Base-by-base conservation (phyloP, 2,329 filamentous ascomycete species). In the Cytospora chrysosperma region DNA sequence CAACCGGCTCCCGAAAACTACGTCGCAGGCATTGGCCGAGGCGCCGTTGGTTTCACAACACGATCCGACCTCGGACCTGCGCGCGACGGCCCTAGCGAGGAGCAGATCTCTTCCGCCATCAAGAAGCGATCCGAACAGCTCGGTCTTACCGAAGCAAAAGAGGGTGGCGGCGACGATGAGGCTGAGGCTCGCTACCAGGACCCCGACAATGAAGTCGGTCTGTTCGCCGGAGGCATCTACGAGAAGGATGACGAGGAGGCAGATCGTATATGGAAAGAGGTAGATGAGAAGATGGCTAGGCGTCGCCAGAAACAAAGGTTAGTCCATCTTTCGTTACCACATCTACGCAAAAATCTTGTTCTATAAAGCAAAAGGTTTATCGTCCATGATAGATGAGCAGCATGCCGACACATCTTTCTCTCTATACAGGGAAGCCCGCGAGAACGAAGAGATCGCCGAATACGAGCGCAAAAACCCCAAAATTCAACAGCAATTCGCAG, bases 171-270 rank as follows among this genome's bases (percentile, higher is more conserved):
- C 40, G 88, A 90, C 37, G 89, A 90, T 59, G 88, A 90, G 62
- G 59, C 53, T 7, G 88, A 92, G 62, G 89, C 91, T 40, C 86
- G 94, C 54, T 98, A 93, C 72, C 93, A 97, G 73, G 95, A 99
- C 74, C 95, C 95, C 0, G 95, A 99, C 71, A 98, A 98, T 72
- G 95, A 99, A 76, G 91, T 95, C 55, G 95, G 96, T 5, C 81
- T 99, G 26, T 99, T 99, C 72, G 93, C 95, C 3, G 94, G 92
- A 62, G 95, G 95, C 40, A 91, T 95, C 70, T 99, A 97, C 79
- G 95, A 98, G 75, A 91, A 95, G 75, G 95, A 99, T 62, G 95
- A 99, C 73, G 95, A 99, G 72, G 96, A 99, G 76, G 95, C 95
- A 51, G 95, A 99, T 78, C 85, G 91, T 72, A 97, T 99, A 72